A percentile compares a stretch with the other conserved stretches of the same genome.
Evolutionary conservation across 148 eudicot genomes (phyloP).

Genomic region (Pharnaceum exiguum): DNA sequence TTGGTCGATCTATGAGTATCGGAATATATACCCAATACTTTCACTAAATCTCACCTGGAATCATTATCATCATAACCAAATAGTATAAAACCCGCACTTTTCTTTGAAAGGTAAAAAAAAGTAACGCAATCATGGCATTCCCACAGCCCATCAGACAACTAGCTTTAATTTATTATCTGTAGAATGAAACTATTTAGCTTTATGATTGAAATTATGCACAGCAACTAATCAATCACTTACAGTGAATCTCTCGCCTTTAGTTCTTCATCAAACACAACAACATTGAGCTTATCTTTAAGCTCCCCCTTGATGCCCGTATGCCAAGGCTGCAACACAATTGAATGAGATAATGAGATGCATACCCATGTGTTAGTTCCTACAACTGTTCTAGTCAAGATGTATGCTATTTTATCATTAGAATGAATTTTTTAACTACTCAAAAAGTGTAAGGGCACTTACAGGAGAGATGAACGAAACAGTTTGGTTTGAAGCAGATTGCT

Average conservation of each 20-base stretch:
- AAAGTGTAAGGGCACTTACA: slow-evolving; percentile 16
- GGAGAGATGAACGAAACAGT: slow-evolving; percentile 22
- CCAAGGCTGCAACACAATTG: slow-evolving; percentile 22
- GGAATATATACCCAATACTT: slow-evolving; percentile 14
- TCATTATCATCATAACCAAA: slow-evolving; percentile 9
- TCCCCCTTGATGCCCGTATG: slow-evolving; percentile 40
- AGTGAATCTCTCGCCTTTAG: slow-evolving; percentile 39
- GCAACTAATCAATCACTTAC: slow-evolving; percentile 35
- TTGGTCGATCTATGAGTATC: background rate
- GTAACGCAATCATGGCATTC: too few species aligned
- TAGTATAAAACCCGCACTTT: slow-evolving; percentile 1
- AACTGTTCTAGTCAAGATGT: background rate
- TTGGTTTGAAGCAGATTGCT: slow-evolving; percentile 14
- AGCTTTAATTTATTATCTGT: too few species aligned
- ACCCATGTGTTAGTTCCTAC: background rate
- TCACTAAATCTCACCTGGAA: slow-evolving; percentile 7
- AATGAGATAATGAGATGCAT: background rate
- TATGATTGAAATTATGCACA: background rate
- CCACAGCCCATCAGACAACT: too few species aligned
- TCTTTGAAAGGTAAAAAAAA: background rate
- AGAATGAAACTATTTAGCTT: background rate
- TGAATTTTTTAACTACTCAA: background rate
- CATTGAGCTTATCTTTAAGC: slow-evolving; percentile 41
- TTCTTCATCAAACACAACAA: slow-evolving; percentile 48
- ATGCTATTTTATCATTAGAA: background rate